Conservation (phyloP, 73 alveolate genomes). For the Paramecium primaurelia region DNA sequence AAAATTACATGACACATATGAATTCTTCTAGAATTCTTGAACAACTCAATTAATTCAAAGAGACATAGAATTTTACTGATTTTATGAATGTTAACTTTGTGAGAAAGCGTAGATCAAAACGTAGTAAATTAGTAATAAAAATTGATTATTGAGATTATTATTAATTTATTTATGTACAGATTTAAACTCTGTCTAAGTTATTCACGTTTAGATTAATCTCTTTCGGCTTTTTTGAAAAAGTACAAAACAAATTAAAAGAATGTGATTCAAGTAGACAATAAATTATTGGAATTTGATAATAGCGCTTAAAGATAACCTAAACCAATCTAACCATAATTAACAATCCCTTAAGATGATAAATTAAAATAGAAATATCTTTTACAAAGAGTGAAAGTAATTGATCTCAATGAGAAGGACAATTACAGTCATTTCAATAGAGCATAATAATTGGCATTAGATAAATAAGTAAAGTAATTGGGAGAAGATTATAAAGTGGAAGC, state of each 20-base stretch:
- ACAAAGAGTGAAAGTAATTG: not conserved
- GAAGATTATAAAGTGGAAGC: not conserved
- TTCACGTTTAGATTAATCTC: not conserved
- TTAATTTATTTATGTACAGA: not conserved
- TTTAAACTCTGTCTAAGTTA: not conserved
- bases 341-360: not conserved
- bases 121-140: not conserved
- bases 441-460: not conserved
- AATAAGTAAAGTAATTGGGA: not conserved
- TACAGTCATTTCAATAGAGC: constrained; percentile 31
- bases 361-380: constrained; percentile 3
- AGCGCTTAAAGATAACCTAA: not conserved
- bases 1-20: not conserved
- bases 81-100: not conserved
- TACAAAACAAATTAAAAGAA: not conserved
- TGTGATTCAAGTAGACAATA: not conserved
- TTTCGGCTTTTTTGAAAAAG: not conserved
- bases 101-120: not conserved
- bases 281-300: not conserved
- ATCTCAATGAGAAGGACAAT: not conserved
- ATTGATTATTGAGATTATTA: not conserved
- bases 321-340: not conserved
- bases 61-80: not conserved
- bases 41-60: not conserved
- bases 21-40: not conserved